Percentiles rank a stretch among this genome's conserved stretches.
These are phyloP conservation scores for Xanthoparmelia taractica DNA, from an alignment of 495 filamentous ascomycete species.

Conservation along the genomic window DNA sequence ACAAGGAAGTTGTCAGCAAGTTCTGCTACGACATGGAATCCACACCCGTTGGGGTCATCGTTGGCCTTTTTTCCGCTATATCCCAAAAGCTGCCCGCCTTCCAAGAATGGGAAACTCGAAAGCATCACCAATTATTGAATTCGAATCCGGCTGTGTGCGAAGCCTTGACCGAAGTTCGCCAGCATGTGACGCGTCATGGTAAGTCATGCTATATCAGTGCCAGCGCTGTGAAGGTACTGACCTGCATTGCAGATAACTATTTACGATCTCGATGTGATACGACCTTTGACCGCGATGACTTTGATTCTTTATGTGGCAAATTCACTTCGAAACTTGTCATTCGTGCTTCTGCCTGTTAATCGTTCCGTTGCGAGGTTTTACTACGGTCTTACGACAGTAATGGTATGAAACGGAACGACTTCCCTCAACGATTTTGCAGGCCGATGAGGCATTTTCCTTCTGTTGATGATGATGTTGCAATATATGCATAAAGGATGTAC, in stretches of 20 bases:
- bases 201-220: constrained; percentile 30
- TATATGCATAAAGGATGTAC: constrained; percentile 7
- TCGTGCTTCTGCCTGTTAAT: constrained; percentile 63
- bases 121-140: constrained; percentile 78
- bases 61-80: constrained; percentile 89
- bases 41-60: constrained; percentile 86
- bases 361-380: not conserved
- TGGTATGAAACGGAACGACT: not conserved
- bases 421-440: constrained; percentile 8
- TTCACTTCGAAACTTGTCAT: constrained; percentile 91
- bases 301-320: constrained; percentile 90
- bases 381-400: not conserved
- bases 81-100: constrained; percentile 87
- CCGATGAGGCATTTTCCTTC: not conserved
- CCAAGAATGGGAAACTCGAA: constrained; percentile 80
- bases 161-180: constrained; percentile 85
- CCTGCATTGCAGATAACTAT: constrained; percentile 46
- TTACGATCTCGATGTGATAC: constrained; percentile 49
- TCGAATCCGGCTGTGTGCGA: constrained; percentile 86
- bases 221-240: constrained; percentile 25
- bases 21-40: constrained; percentile 94
- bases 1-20: constrained; percentile 72
- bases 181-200: constrained; percentile 86
- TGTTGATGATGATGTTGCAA: constrained; percentile 1
- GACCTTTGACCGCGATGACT: constrained; percentile 81